A percentile compares a stretch with the other conserved stretches of the same genome.
Evolutionary conservation across 1,284 basidiomycete genomes (phyloP).

Genomic region (Cutaneotrichosporon spelunceum): DNA sequence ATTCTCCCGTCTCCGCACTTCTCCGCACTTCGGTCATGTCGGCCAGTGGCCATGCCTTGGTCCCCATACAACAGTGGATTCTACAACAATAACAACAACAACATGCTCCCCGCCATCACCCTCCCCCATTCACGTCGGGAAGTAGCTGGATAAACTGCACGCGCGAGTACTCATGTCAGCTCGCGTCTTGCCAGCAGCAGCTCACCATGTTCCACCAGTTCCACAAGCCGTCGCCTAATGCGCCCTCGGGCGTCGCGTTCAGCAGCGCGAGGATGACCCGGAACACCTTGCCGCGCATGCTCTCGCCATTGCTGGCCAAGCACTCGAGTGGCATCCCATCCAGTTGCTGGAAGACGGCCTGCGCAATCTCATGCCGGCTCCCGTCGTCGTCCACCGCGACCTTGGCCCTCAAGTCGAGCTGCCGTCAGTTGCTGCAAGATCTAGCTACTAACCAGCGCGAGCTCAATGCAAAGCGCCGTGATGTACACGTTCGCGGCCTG

Average conservation of each 20-base stretch:
- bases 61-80: not conserved
- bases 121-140: slow-evolving; percentile 4
- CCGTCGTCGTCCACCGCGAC: slow-evolving; percentile 22
- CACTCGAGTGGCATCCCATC: slow-evolving; percentile 31
- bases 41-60: too few relatives aligned
- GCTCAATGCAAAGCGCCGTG: slow-evolving; percentile 31
- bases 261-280: slow-evolving; percentile 31
- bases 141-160: slow-evolving; percentile 37
- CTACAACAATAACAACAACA: not conserved
- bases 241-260: slow-evolving; percentile 18
- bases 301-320: slow-evolving; percentile 35
- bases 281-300: slow-evolving; percentile 35
- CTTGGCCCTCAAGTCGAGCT: slow-evolving; percentile 30
- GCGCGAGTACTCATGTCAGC: slow-evolving; percentile 27
- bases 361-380: slow-evolving; percentile 25
- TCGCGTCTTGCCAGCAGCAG: not conserved
- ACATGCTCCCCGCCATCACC: not conserved
- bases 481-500: slow-evolving; percentile 37
- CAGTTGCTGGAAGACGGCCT: slow-evolving; percentile 20
- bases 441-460: slow-evolving; percentile 28
- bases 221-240: slow-evolving; percentile 28
- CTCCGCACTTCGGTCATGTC: too few relatives aligned
- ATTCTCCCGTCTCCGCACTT: too few relatives aligned
- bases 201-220: slow-evolving; percentile 40
- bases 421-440: not conserved